Conservation (phyloP, 2,329 filamentous ascomycete genomes). For the Mollisiaceae sp. region DNA sequence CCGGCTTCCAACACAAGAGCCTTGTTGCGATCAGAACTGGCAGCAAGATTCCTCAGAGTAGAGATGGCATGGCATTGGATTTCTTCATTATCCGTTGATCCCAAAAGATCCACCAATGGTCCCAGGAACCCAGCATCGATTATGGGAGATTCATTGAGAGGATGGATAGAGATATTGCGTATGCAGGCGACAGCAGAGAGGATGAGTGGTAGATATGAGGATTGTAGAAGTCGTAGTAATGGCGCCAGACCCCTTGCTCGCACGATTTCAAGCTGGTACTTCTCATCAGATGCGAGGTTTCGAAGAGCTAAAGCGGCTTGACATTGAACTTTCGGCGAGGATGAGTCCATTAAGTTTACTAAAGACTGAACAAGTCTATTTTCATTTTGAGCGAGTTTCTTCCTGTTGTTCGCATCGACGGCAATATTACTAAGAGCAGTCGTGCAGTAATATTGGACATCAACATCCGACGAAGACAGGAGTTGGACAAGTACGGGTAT, state of each 20-base stretch:
- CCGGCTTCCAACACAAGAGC: constrained; percentile 95
- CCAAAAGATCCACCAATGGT: constrained; percentile 89
- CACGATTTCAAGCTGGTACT: constrained; percentile 98
- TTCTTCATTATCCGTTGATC: constrained; percentile 96
- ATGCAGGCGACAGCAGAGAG: constrained; percentile 97
- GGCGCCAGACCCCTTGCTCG: constrained; percentile 84
- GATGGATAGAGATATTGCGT: constrained; percentile 98
- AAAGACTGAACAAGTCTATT: constrained; percentile 90
- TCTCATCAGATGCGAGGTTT: constrained; percentile 96
- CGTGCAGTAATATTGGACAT: constrained; percentile 99
- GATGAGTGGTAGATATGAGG: constrained; percentile 93
- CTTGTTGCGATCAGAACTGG: constrained; percentile 97
- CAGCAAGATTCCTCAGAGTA: constrained; percentile 91
- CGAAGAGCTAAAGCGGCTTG: constrained; percentile 93
- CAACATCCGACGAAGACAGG: constrained; percentile 89
- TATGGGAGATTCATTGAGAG: constrained; percentile 95
- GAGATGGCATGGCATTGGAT: constrained; percentile 99
- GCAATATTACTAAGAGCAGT: constrained; percentile 98
- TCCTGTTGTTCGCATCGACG: constrained; percentile 88
- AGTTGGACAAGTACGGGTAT: constrained; percentile 97
- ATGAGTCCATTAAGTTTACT: constrained; percentile 96
- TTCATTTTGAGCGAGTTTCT: constrained; percentile 89
- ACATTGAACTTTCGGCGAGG: constrained; percentile 96
- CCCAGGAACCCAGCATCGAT: constrained; percentile 97
- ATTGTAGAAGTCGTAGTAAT: constrained; percentile 87